Conservation (phyloP, 129 eudicot species). For the Flaveria ramosissima region DNA sequence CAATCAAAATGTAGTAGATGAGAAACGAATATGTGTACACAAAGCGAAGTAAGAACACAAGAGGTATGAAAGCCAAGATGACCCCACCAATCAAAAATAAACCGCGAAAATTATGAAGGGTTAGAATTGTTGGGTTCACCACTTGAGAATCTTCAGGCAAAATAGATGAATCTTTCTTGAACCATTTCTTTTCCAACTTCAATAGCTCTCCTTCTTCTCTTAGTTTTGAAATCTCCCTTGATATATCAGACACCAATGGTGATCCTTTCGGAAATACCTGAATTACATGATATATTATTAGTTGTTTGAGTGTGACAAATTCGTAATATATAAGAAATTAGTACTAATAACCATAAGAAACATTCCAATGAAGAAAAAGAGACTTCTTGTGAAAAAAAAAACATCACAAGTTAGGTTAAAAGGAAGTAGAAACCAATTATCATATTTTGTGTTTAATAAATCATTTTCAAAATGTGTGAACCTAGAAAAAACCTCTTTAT, state of each 20-base stretch:
- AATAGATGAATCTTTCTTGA: conserved; percentile 2
- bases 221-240: conserved; percentile 1
- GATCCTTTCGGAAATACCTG: conserved; percentile 14
- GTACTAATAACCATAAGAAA: too few relatives aligned
- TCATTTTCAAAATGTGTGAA: too few relatives aligned
- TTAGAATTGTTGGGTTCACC: background rate
- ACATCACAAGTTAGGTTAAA: too few relatives aligned
- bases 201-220: conserved; percentile 7
- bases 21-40: conserved; percentile 5
- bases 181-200: conserved; percentile 3
- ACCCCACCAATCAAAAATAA: background rate
- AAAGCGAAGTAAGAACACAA: background rate
- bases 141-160: background rate
- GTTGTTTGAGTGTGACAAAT: too few relatives aligned
- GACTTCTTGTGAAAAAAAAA: too few relatives aligned
- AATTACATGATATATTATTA: background rate
- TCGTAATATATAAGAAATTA: too few relatives aligned
- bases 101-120: conserved; percentile 13
- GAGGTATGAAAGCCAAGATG: background rate
- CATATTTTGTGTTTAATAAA: too few relatives aligned
- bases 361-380: too few relatives aligned
- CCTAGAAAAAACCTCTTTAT: too few relatives aligned
- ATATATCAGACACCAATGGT: background rate
- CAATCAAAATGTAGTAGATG: background rate
- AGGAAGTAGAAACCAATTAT: too few relatives aligned